Conservation (phyloP, 2,329 filamentous ascomycete genomes). For the Chalara sp. region DNA sequence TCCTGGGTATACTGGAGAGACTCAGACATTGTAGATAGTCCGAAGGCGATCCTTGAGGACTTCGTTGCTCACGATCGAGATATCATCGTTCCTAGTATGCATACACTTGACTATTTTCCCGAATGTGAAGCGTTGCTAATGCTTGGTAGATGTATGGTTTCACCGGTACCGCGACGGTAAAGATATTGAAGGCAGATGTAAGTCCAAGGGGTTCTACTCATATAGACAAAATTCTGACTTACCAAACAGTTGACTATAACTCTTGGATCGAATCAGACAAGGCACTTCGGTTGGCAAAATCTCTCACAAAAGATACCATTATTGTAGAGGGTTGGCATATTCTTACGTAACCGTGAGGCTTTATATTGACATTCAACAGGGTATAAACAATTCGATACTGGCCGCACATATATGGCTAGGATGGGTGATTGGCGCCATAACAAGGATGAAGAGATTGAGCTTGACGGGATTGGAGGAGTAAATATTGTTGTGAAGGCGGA, state of each 20-base stretch:
- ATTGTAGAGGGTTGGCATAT: slow-evolving; percentile 69
- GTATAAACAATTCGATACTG: slow-evolving; percentile 89
- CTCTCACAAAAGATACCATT: slow-evolving; percentile 71
- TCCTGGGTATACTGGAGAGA: slow-evolving; percentile 99
- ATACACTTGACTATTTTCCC: neutral
- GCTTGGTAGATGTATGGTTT: slow-evolving; percentile 83
- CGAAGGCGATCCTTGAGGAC: slow-evolving; percentile 82
- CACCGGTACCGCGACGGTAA: slow-evolving; percentile 70
- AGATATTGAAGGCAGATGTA: slow-evolving; percentile 94
- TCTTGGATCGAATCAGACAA: slow-evolving; percentile 95
- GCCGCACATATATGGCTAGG: slow-evolving; percentile 78
- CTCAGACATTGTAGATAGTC: slow-evolving; percentile 91
- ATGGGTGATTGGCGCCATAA: slow-evolving; percentile 92
- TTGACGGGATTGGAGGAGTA: slow-evolving; percentile 94
- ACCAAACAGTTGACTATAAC: slow-evolving; percentile 83
- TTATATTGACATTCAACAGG: slow-evolving; percentile 39
- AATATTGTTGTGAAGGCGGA: slow-evolving; percentile 98
- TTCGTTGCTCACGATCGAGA: slow-evolving; percentile 92
- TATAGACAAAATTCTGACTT: slow-evolving; percentile 9
- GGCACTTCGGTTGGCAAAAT: slow-evolving; percentile 65
- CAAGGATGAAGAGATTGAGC: slow-evolving; percentile 84
- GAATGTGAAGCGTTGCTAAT: slow-evolving; percentile 19
- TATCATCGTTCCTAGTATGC: slow-evolving; percentile 88
- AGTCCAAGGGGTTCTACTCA: slow-evolving; percentile 32
- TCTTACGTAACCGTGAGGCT: too few relatives aligned